A percentile compares a stretch with the other conserved stretches of the same genome.
Evolutionary conservation across 2,329 filamentous ascomycete species (phyloP).

Genomic region (Neonectria neomacrospora): DNA sequence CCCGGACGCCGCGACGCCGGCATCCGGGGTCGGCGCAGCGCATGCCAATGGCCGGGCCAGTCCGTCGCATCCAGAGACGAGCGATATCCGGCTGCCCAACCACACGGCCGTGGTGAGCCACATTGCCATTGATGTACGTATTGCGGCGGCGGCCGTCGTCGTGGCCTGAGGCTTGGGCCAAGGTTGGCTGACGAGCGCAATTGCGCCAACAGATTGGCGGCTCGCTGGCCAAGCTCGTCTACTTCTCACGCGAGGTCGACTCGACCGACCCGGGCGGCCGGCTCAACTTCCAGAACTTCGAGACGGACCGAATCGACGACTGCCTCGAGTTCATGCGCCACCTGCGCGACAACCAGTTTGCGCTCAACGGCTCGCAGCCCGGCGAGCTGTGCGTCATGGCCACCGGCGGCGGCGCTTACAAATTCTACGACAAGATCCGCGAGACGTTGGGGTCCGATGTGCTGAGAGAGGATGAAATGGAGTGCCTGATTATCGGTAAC

Average conservation of each 20-base stretch:
- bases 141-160: constrained; percentile 5
- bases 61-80: constrained; percentile 74
- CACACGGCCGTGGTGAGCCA: constrained; percentile 96
- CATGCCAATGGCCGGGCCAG: constrained; percentile 56
- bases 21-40: constrained; percentile 48
- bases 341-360: constrained; percentile 83
- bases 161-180: constrained; percentile 14
- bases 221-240: constrained; percentile 94
- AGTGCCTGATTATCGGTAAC: constrained; percentile 92
- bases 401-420: constrained; percentile 94
- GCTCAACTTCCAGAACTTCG: constrained; percentile 94
- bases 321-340: constrained; percentile 92
- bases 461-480: constrained; percentile 96
- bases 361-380: constrained; percentile 76
- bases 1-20: constrained; percentile 71
- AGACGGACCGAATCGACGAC: constrained; percentile 92
- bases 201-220: constrained; percentile 80
- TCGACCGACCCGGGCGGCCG: constrained; percentile 85
- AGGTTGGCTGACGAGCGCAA: constrained; percentile 30
- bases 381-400: constrained; percentile 91
- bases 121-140: constrained; percentile 90
- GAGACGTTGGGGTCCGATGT: constrained; percentile 88
- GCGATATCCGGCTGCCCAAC: constrained; percentile 95
- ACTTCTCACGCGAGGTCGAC: constrained; percentile 90
- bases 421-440: constrained; percentile 93